Percentiles rank a stretch among this genome's conserved stretches.
Evolutionary conservation across 176 grass and related monocot species (phyloP).

Genomic region (Miscanthus lutarioriparius): DNA sequence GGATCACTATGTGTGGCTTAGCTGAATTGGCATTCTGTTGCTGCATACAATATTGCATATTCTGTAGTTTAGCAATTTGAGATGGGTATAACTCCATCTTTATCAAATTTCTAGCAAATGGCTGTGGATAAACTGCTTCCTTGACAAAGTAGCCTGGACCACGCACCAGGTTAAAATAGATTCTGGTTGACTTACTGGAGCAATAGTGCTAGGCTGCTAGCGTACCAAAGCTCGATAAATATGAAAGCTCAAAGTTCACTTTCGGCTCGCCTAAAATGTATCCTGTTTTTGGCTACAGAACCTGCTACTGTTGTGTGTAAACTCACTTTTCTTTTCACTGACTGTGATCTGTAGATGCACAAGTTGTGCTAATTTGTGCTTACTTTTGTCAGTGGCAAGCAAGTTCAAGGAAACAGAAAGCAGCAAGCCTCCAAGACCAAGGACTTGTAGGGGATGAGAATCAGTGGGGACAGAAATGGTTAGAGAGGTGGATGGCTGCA

Average conservation of each 20-base stretch:
- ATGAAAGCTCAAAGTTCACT: background rate
- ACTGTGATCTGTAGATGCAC: background rate
- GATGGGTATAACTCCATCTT: background rate
- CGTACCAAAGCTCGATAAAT: background rate
- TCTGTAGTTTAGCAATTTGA: background rate
- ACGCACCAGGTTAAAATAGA: background rate
- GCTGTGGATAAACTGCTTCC: background rate
- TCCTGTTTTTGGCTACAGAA: background rate
- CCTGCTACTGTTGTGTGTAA: background rate
- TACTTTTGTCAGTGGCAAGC: conserved; percentile 75
- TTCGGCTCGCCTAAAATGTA: background rate
- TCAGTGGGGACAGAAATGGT: conserved; percentile 82
- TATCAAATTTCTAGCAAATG: background rate
- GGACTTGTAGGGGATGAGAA: conserved; percentile 60
- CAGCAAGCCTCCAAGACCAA: conserved; percentile 46
- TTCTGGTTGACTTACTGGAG: background rate
- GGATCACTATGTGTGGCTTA: background rate
- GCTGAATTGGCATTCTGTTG: background rate
- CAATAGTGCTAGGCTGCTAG: background rate
- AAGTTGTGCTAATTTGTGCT: conserved; percentile 11
- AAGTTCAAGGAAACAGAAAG: conserved; percentile 67
- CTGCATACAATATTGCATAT: background rate
- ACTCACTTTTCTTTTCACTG: background rate
- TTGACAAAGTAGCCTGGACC: background rate
- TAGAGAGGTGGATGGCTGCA: conserved; percentile 98